These are phyloP conservation scores for Capsicum baccatum DNA, from an alignment of 257 asterid species.

Conservation along the genomic window DNA sequence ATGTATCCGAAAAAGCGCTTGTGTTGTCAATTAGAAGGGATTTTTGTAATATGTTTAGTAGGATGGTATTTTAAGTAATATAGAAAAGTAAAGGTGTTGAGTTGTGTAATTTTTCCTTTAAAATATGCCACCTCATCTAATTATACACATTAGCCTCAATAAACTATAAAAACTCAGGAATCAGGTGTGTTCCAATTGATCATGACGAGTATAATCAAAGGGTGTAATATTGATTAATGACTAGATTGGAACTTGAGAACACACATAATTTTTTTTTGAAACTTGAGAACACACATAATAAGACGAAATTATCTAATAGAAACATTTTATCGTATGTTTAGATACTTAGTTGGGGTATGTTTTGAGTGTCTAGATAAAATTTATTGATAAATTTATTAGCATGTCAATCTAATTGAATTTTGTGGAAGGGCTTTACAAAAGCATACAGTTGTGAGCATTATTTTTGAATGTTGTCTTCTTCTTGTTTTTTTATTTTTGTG, in stretches of 20 bases:
- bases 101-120: too few relatives aligned
- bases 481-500: not conserved
- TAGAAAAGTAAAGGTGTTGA: too few relatives aligned
- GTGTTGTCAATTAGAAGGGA: too few relatives aligned
- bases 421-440: not conserved
- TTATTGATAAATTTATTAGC: too few relatives aligned
- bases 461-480: constrained; percentile 6
- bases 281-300: too few relatives aligned
- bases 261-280: too few relatives aligned
- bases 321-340: not conserved
- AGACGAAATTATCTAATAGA: not conserved
- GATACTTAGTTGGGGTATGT: not conserved
- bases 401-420: too few relatives aligned
- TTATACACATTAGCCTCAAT: not conserved
- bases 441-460: not conserved
- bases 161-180: not conserved
- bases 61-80: too few relatives aligned
- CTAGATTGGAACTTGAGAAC: too few relatives aligned
- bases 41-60: too few relatives aligned
- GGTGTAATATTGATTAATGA: too few relatives aligned
- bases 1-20: too few relatives aligned
- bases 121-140: not conserved
- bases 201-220: not conserved
- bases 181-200: not conserved
- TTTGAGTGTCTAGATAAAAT: not conserved